A percentile compares a stretch with the other conserved stretches of the same genome.
Evolutionary conservation across 495 filamentous ascomycete genomes (phyloP).

Genomic region (Cryomyces antarcticus): DNA sequence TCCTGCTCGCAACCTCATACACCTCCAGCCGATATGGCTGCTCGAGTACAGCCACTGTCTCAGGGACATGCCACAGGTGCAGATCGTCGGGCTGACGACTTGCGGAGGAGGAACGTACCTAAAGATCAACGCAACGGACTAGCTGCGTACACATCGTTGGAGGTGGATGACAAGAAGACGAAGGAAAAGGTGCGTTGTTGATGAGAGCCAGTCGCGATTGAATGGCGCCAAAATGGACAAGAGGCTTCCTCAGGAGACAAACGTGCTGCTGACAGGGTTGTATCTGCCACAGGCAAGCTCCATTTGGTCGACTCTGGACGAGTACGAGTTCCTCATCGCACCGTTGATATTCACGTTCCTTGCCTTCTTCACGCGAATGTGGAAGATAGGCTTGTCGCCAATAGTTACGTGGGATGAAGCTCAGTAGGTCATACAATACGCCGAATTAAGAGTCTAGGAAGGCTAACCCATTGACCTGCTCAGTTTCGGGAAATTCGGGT

Average conservation of each 20-base stretch:
- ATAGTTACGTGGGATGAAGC: slow-evolving; percentile 99
- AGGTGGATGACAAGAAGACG: slow-evolving; percentile 45
- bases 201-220: background rate
- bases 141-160: slow-evolving; percentile 18
- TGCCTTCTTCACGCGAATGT: slow-evolving; percentile 86
- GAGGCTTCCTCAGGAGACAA: background rate
- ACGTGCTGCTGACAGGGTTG: background rate
- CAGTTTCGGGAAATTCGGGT: slow-evolving; percentile 97
- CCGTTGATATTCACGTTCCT: slow-evolving; percentile 74
- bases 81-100: slow-evolving; percentile 38
- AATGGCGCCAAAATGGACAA: background rate
- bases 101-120: slow-evolving; percentile 56
- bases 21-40: background rate
- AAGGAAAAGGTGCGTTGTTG: slow-evolving; percentile 33
- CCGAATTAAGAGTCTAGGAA: no score
- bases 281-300: slow-evolving; percentile 16
- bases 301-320: slow-evolving; percentile 43
- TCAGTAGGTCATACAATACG: slow-evolving; percentile 33
- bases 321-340: slow-evolving; percentile 72
- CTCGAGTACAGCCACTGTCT: background rate
- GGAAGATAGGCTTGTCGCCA: slow-evolving; percentile 81
- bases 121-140: slow-evolving; percentile 23
- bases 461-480: background rate
- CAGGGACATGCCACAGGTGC: slow-evolving; percentile 38
- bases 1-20: no score